phyloP scores from a whole-genome alignment of 2,329 filamentous ascomycete species.

The Leptographium wingfieldii region DNA sequence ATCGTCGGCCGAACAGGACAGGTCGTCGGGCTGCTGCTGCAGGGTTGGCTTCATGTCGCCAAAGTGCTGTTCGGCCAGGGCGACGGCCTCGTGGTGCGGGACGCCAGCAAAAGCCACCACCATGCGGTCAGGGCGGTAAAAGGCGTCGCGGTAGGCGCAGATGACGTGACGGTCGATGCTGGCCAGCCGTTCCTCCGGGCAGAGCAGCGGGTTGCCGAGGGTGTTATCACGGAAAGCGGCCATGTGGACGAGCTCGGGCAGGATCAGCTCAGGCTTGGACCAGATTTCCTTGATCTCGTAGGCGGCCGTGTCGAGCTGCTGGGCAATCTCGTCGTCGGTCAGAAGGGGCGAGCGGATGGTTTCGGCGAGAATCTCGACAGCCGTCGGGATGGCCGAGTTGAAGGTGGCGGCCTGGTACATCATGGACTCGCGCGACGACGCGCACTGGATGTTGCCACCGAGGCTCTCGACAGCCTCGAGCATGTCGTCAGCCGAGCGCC shows the following conservation, averaged over 20 bases:
- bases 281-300: conserved; percentile 98
- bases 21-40: conserved; percentile 17
- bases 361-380: conserved; percentile 77
- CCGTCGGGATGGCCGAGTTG: conserved; percentile 77
- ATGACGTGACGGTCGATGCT: conserved; percentile 65
- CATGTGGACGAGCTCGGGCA: conserved; percentile 90
- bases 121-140: conserved; percentile 82
- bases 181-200: conserved; percentile 68
- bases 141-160: conserved; percentile 64
- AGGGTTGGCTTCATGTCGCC: conserved; percentile 64
- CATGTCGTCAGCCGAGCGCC: conserved; percentile 67
- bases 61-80: conserved; percentile 72
- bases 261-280: conserved; percentile 90
- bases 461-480: conserved; percentile 76
- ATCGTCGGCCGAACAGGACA: neutral
- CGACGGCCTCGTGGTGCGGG: conserved; percentile 66
- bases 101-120: conserved; percentile 94
- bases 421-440: conserved; percentile 84
- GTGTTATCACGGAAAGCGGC: conserved; percentile 95
- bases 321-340: conserved; percentile 72
- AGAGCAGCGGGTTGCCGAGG: conserved; percentile 82
- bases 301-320: conserved; percentile 80
- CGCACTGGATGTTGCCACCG: conserved; percentile 93
- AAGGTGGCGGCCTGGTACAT: conserved; percentile 99
- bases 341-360: conserved; percentile 80